Conservation (phyloP, 2,329 filamentous ascomycete species). For the Claviceps paspali region DNA sequence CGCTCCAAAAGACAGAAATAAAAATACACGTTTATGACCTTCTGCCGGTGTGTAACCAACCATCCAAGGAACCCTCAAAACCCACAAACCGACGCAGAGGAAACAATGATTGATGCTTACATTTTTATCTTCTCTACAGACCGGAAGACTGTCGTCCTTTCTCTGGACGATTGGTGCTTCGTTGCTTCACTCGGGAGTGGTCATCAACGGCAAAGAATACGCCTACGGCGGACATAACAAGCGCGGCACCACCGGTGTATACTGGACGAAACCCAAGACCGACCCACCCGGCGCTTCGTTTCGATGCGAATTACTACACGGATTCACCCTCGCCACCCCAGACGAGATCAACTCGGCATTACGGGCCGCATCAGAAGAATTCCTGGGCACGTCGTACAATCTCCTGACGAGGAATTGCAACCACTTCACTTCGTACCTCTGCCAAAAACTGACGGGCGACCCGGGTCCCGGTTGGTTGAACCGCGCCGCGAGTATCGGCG, state of each 20-base stretch:
- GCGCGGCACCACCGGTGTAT: slow-evolving; percentile 58
- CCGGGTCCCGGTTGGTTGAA: slow-evolving; percentile 65
- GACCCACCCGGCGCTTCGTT: slow-evolving; percentile 68
- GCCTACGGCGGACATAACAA: slow-evolving; percentile 72
- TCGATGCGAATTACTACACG: slow-evolving; percentile 59
- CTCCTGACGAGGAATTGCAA: slow-evolving; percentile 77
- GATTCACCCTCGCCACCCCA: slow-evolving; percentile 55
- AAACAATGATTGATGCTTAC: too few relatives aligned
- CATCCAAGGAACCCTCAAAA: too few relatives aligned
- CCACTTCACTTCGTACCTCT: slow-evolving; percentile 69
- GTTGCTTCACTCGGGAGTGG: slow-evolving; percentile 69
- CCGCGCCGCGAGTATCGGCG: slow-evolving; percentile 67
- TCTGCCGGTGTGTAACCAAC: slow-evolving; percentile 43
- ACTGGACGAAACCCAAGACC: slow-evolving; percentile 60
- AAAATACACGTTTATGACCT: slow-evolving; percentile 67
- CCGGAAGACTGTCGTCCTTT: slow-evolving; percentile 57
- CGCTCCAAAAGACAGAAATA: slow-evolving; percentile 57
- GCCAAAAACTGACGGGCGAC: slow-evolving; percentile 54
- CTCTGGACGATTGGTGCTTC: slow-evolving; percentile 67
- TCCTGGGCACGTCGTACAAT: slow-evolving; percentile 64
- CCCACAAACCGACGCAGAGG: too few relatives aligned
- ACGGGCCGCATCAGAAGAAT: slow-evolving; percentile 52
- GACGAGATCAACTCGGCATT: slow-evolving; percentile 59
- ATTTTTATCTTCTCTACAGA: slow-evolving; percentile 26
- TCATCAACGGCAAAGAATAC: slow-evolving; percentile 68